Evolutionary conservation across 2,329 filamentous ascomycete species (phyloP).

Genomic region (Elsinoe perseae): DNA sequence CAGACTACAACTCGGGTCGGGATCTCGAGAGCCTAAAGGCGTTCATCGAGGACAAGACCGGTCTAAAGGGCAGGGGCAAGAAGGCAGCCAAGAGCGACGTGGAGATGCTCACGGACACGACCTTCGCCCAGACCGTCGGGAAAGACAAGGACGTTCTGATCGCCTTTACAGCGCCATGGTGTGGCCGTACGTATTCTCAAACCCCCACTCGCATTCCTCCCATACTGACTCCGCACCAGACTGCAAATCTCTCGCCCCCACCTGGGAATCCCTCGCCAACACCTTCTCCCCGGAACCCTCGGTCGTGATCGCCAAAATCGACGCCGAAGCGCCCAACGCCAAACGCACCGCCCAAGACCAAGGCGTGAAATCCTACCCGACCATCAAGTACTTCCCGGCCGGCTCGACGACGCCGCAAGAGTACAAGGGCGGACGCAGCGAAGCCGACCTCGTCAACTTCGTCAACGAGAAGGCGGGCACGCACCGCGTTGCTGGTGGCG

Average conservation of each 20-base stretch:
- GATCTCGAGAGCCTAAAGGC: slow-evolving; percentile 76
- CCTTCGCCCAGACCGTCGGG: slow-evolving; percentile 71
- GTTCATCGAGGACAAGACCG: slow-evolving; percentile 83
- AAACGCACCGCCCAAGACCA: slow-evolving; percentile 70
- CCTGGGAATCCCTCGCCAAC: slow-evolving; percentile 77
- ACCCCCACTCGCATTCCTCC: slow-evolving; percentile 15
- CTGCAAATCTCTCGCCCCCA: slow-evolving; percentile 89
- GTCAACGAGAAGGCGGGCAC: slow-evolving; percentile 86
- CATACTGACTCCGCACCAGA: slow-evolving; percentile 48
- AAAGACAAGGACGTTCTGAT: slow-evolving; percentile 84
- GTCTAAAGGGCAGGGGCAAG: slow-evolving; percentile 70
- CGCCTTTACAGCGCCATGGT: slow-evolving; percentile 97
- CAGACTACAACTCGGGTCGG: slow-evolving; percentile 78
- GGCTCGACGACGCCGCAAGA: slow-evolving; percentile 63
- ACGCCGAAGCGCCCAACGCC: slow-evolving; percentile 79
- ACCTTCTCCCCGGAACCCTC: slow-evolving; percentile 70
- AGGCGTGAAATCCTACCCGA: slow-evolving; percentile 80
- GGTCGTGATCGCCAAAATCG: slow-evolving; percentile 88
- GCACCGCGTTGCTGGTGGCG: slow-evolving; percentile 72
- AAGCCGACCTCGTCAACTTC: slow-evolving; percentile 69
- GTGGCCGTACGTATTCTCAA: slow-evolving; percentile 70
- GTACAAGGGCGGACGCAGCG: slow-evolving; percentile 69
- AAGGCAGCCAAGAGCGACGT: slow-evolving; percentile 65
- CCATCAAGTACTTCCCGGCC: slow-evolving; percentile 94
- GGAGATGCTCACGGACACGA: slow-evolving; percentile 68